phyloP scores from a whole-genome alignment of 1,284 basidiomycete species.

The Albatrellus sp. region DNA sequence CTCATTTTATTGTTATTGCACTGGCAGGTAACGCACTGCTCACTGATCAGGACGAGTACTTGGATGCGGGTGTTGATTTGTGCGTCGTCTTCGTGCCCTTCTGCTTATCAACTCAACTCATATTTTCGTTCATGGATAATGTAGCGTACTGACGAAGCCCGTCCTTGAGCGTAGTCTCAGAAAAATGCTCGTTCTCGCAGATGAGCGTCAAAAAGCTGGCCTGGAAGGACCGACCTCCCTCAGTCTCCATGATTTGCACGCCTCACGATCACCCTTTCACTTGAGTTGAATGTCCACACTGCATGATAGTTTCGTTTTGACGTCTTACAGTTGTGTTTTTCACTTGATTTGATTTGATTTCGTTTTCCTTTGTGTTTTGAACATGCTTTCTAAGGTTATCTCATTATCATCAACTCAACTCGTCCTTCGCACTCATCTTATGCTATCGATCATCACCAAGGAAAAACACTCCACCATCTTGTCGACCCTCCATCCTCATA shows the following conservation, averaged over 20 bases:
- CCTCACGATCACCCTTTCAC: background rate
- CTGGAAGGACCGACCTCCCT: background rate
- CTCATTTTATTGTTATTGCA: conserved; percentile 10
- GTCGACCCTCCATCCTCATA: too few species aligned
- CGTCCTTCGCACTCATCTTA: background rate
- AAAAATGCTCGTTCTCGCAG: conserved; percentile 21
- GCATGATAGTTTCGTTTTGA: background rate
- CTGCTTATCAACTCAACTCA: background rate
- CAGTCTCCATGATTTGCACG: background rate
- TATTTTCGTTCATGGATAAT: background rate
- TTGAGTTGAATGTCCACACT: background rate
- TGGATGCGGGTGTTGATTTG: conserved; percentile 69
- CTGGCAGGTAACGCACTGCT: conserved; percentile 48
- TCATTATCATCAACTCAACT: background rate
- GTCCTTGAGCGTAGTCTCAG: conserved; percentile 24
- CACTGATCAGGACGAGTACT: conserved; percentile 63
- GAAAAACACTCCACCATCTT: too few species aligned
- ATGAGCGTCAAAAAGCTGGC: conserved; percentile 17
- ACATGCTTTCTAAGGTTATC: background rate
- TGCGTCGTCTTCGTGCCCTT: conserved; percentile 22
- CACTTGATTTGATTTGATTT: background rate
- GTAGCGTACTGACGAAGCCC: conserved; percentile 24
- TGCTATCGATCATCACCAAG: background rate
- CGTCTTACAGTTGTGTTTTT: background rate
- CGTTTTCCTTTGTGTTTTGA: background rate